A percentile compares a stretch with the other conserved stretches of the same genome.
phyloP scores from a whole-genome alignment of 306 rosid genomes.

The Hippophae gyantsensis region DNA sequence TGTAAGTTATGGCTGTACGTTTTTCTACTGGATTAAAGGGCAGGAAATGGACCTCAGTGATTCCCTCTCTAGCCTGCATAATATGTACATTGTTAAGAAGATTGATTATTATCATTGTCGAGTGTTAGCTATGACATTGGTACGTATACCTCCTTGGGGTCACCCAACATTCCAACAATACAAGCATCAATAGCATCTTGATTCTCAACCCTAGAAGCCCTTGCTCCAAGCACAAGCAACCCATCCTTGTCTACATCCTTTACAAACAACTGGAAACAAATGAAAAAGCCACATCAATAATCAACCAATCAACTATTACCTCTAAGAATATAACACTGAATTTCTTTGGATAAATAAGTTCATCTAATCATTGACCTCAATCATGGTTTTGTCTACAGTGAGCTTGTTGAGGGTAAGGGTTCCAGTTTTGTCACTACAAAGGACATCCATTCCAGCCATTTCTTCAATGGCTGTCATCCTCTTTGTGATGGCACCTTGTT shows the following conservation, averaged over 20 bases:
- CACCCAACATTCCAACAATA: constrained; percentile 89
- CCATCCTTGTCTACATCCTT: constrained; percentile 52
- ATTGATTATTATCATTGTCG: not conserved
- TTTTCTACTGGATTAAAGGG: constrained; percentile 92
- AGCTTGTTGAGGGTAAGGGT: constrained; percentile 85
- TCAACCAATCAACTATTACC: not conserved
- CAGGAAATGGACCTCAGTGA: constrained; percentile 67
- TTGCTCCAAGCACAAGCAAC: constrained; percentile 59
- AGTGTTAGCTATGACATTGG: not conserved
- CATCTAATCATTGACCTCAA: constrained; percentile 40
- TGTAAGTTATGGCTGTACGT: constrained; percentile 87
- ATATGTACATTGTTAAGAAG: not conserved
- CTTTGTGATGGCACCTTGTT: constrained; percentile 93
- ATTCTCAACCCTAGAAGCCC: constrained; percentile 84
- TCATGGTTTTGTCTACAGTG: constrained; percentile 62
- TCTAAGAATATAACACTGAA: not conserved
- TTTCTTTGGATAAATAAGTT: not conserved
- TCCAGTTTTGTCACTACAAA: constrained; percentile 89
- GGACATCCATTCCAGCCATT: constrained; percentile 93
- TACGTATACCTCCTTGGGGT: constrained; percentile 67
- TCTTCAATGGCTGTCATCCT: constrained; percentile 98
- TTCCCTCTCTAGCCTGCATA: constrained; percentile 69
- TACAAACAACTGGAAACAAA: constrained; percentile 39
- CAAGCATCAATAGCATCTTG: constrained; percentile 95
- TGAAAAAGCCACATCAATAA: not conserved